Evolutionary conservation across 306 rosid genomes (phyloP).

Genomic region (Chamaecrista fasciculata): DNA sequence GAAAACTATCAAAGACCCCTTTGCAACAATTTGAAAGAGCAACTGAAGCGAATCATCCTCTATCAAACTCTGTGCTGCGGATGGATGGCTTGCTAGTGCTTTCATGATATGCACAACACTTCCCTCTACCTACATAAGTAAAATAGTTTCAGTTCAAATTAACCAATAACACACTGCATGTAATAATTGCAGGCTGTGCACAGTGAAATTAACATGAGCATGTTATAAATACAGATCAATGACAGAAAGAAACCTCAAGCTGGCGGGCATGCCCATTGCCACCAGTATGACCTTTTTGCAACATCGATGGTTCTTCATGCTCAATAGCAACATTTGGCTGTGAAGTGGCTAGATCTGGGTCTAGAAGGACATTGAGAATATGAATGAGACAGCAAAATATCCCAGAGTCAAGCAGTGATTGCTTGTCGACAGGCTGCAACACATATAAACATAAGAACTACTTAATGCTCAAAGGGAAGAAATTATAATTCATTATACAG

Average conservation of each 20-base stretch:
- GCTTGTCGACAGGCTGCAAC: constrained; percentile 94
- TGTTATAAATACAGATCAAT: not conserved
- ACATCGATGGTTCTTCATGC: constrained; percentile 40
- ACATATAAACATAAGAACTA: constrained; percentile 21
- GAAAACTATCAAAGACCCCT: constrained; percentile 81
- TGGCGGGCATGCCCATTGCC: constrained; percentile 57
- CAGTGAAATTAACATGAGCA: not conserved
- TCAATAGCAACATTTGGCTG: constrained; percentile 40
- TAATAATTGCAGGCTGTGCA: not conserved
- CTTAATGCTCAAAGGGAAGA: constrained; percentile 17
- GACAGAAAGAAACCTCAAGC: constrained; percentile 77
- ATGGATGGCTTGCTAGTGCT: constrained; percentile 94
- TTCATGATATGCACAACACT: constrained; percentile 97
- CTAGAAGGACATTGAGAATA: constrained; percentile 80
- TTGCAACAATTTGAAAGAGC: constrained; percentile 92
- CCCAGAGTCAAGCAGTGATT: constrained; percentile 99
- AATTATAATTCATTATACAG: not conserved
- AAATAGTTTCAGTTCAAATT: constrained; percentile 25
- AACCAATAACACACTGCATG: constrained; percentile 4
- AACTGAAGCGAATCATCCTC: constrained; percentile 93
- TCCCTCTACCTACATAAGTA: constrained; percentile 79
- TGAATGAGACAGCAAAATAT: constrained; percentile 97
- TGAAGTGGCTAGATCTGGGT: constrained; percentile 65
- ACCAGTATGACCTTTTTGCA: constrained; percentile 44
- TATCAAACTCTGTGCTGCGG: constrained; percentile 91